Evolutionary conservation across 108 stramenopile species (phyloP), one percentile per base, ranked within the genome.

Genomic region (Cyclotella baltica): DNA sequence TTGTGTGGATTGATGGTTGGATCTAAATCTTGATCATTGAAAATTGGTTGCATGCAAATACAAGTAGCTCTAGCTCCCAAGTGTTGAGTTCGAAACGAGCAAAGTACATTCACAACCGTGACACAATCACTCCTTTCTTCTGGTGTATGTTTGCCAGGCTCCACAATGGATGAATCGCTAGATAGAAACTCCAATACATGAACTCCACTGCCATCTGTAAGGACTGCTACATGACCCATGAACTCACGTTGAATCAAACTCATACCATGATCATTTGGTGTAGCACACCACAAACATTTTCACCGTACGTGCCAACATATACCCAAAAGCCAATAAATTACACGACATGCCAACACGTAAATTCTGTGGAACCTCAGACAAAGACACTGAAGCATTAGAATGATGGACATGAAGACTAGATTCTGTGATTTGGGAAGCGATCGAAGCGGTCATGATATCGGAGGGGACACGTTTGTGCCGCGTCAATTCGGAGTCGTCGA

Each of bases 201-300:
- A 1, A 76, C 81, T n/a, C 31, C 63, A 4, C 70, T 75, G 50
- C 72, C 62, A 28, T 65, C 53, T 35, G 70, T 76, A 8, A 82
- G 75, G 34, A 82, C 70, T 23, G 81, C 81, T 43, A 75, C 70
- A 40, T 82, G 81, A 25, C 80, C 80, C 1, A 79, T 3, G 23
- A 81, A 40, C 28, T 47, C 47, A 66, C 33, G 27, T 59, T 73
- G 65, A 16, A 81, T 62, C 50, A 81, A 46, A 40, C 72, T 68
- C 36, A 29, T 46, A 13, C 73, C 58, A 19, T 15, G n/a, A n/a
- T n/a, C n/a, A n/a, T n/a, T 38, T 19, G 81, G 75, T 22, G 81
- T 76, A 1, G 70, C 81, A 70, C 78, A 80, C 11, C 55, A 2
- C 2, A 3, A 27, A n/a, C 25, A 30, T 61, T 31, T 16, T 61